Percentiles rank a stretch among this genome's conserved stretches.
These are phyloP conservation scores for Pythium volutum DNA, from an alignment of 352 stramenopile genomes.

Conservation along the genomic window DNA sequence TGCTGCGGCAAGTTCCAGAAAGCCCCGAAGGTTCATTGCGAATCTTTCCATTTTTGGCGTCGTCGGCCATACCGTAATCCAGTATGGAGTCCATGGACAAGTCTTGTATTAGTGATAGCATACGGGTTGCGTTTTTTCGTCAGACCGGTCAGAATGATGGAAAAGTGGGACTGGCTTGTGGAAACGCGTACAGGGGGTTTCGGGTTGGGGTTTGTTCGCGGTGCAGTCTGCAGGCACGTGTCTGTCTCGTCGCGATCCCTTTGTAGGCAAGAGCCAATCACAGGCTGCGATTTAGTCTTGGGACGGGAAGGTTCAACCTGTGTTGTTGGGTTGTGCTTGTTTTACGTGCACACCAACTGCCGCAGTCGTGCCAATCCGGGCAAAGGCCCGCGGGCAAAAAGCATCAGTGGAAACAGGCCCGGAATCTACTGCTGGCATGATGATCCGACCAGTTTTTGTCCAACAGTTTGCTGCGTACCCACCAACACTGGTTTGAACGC, in stretches of 20 bases:
- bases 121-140: not conserved
- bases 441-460: constrained; percentile 24
- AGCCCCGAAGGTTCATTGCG: constrained; percentile 13
- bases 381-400: constrained; percentile 11
- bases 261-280: constrained; percentile 22
- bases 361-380: constrained; percentile 2
- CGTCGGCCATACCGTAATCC: not conserved
- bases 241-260: constrained; percentile 17
- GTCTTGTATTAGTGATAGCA: too few species aligned
- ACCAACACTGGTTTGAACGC: constrained; percentile 14
- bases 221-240: constrained; percentile 7
- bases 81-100: not conserved
- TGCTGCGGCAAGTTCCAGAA: constrained; percentile 14
- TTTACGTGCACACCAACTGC: constrained; percentile 19
- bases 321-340: constrained; percentile 12
- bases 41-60: constrained; percentile 3
- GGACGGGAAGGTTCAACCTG: constrained; percentile 14
- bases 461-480: constrained; percentile 11
- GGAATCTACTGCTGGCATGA: constrained; percentile 14
- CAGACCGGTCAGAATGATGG: constrained; percentile 4
- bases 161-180: constrained; percentile 11
- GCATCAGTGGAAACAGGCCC: constrained; percentile 8
- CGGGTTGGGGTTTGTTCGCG: constrained; percentile 11
- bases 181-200: not conserved
- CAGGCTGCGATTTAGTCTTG: not conserved